Conservation (phyloP, 139 green algal genomes). For the Mesostigma viride region DNA sequence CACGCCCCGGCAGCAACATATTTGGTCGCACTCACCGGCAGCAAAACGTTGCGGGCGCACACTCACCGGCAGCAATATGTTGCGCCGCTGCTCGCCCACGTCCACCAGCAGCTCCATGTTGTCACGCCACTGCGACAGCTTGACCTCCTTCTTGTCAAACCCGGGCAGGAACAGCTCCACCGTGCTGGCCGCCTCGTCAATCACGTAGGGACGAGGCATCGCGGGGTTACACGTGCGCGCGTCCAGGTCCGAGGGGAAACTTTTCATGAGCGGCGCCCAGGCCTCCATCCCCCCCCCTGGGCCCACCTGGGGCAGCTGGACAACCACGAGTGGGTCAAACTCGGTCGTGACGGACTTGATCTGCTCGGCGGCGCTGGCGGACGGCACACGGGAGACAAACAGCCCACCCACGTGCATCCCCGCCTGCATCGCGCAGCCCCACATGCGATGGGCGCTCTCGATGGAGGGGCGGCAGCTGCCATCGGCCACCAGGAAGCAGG, state of each 20-base stretch:
- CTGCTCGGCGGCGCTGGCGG: too few relatives aligned
- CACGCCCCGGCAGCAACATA: too few relatives aligned
- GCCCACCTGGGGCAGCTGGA: constrained; percentile 5
- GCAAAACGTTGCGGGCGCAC: too few relatives aligned
- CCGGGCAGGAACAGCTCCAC: constrained; percentile 24
- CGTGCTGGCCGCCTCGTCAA: constrained; percentile 10
- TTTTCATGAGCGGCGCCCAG: too few relatives aligned
- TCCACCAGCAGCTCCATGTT: constrained; percentile 24
- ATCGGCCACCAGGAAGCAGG: constrained; percentile 16
- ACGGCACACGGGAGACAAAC: background rate
- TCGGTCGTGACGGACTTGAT: background rate
- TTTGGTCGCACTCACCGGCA: too few relatives aligned
- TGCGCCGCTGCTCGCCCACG: constrained; percentile 22
- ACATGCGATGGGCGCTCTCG: constrained; percentile 14
- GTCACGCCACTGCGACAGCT: constrained; percentile 25
- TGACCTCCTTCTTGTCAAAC: constrained; percentile 27
- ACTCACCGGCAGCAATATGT: constrained; percentile 13
- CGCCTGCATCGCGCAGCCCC: constrained; percentile 20
- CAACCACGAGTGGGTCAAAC: constrained; percentile 11
- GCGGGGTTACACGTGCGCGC: too few relatives aligned
- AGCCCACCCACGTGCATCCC: constrained; percentile 3
- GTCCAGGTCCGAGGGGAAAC: too few relatives aligned
- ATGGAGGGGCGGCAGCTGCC: background rate
- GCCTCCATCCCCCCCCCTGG: too few relatives aligned
- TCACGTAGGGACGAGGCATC: too few relatives aligned